phyloP scores from a whole-genome alignment of 2,329 filamentous ascomycete genomes.

The Colletotrichum nymphaeae region DNA sequence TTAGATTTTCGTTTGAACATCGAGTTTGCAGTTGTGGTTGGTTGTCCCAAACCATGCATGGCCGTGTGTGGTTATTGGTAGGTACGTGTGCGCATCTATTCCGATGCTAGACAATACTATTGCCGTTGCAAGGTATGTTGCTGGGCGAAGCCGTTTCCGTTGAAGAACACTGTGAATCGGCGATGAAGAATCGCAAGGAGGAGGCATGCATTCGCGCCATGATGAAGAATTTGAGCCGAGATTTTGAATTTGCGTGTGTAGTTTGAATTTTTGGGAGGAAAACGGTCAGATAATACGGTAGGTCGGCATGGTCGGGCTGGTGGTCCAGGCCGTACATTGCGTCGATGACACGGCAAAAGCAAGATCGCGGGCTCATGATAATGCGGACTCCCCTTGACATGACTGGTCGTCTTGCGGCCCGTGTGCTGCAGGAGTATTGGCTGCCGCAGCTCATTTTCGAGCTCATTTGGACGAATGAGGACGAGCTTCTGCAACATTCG shows the following conservation, averaged over 20 bases:
- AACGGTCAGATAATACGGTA: not conserved
- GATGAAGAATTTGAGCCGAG: not conserved
- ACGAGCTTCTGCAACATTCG: not conserved
- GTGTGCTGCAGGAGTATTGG: conserved; percentile 8
- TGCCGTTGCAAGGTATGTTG: not conserved
- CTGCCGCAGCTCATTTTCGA: not conserved
- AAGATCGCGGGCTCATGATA: conserved; percentile 45
- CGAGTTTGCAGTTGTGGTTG: not conserved
- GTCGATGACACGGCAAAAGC: conserved; percentile 50
- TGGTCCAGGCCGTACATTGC: not conserved
- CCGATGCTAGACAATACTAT: too few relatives aligned
- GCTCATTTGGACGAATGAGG: conserved; percentile 21
- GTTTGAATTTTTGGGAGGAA: not conserved
- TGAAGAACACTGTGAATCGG: conserved; percentile 4
- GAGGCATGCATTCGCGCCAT: not conserved
- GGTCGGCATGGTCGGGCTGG: not conserved
- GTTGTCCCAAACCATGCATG: not conserved
- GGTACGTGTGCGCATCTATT: not conserved
- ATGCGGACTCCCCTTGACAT: not conserved
- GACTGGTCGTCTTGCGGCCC: not conserved
- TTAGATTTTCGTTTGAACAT: not conserved
- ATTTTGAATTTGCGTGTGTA: conserved; percentile 2
- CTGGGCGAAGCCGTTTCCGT: not conserved
- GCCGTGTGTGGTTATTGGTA: not conserved
- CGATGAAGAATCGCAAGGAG: conserved; percentile 5